Evolutionary conservation across 73 alveolate genomes (phyloP).

Genomic region (Paramecium octaurelia): DNA sequence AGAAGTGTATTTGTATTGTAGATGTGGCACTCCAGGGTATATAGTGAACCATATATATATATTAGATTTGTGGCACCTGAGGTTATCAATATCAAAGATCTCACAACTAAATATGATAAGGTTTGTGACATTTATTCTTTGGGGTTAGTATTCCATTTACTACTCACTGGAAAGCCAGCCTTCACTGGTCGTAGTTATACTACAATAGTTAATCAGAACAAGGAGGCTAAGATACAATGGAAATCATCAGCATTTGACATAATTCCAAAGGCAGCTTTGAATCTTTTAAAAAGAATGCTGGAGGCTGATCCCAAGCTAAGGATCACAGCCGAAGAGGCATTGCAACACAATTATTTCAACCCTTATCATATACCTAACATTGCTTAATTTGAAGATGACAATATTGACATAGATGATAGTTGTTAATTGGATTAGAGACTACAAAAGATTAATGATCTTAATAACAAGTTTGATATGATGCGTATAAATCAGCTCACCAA

Average conservation of each 20-base stretch:
- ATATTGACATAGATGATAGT: neutral
- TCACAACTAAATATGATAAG: slow-evolving; percentile 52
- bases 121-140: slow-evolving; percentile 54
- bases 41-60: neutral
- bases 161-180: slow-evolving; percentile 40
- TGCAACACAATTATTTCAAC: slow-evolving; percentile 28
- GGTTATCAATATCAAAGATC: slow-evolving; percentile 58
- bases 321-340: slow-evolving; percentile 43
- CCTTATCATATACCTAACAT: neutral
- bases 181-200: slow-evolving; percentile 38
- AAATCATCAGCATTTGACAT: neutral
- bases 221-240: slow-evolving; percentile 37
- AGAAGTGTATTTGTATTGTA: slow-evolving; percentile 41
- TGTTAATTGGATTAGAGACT: neutral
- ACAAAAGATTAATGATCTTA: neutral
- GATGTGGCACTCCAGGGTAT: slow-evolving; percentile 67
- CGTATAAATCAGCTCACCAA: slow-evolving; percentile 7
- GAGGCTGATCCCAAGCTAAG: slow-evolving; percentile 52
- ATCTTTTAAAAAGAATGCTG: slow-evolving; percentile 55
- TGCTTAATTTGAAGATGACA: slow-evolving; percentile 1
- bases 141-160: slow-evolving; percentile 56
- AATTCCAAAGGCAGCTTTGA: slow-evolving; percentile 28
- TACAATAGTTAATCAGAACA: neutral
- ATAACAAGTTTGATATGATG: neutral
- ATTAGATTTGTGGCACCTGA: slow-evolving; percentile 62